A percentile compares a stretch with the other conserved stretches of the same genome.
These are phyloP conservation scores for Xylaria venustula DNA, from an alignment of 495 filamentous ascomycete species.

Conservation along the genomic window DNA sequence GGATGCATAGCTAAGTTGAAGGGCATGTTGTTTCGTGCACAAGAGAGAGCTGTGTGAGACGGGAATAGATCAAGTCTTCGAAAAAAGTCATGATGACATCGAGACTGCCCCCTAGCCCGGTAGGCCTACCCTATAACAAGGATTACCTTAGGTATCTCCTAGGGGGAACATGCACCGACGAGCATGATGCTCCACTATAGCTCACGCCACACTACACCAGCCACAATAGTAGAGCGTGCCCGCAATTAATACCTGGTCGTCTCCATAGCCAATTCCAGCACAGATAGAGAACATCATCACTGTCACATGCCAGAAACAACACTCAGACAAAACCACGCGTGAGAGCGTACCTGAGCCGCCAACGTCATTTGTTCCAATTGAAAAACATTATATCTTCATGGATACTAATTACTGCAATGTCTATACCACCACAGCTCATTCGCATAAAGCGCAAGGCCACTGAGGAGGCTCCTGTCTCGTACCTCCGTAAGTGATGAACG, in stretches of 20 bases:
- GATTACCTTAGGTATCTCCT: no score
- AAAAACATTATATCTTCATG: not conserved
- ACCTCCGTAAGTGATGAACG: conserved; percentile 43
- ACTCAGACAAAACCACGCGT: not conserved
- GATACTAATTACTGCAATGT: conserved; percentile 31
- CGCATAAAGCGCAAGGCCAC: conserved; percentile 55
- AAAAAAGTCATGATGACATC: no score
- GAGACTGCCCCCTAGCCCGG: no score
- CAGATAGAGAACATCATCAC: not conserved
- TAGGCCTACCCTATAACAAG: no score
- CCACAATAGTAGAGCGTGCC: not conserved
- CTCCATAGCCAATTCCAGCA: no score
- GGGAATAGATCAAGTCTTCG: no score
- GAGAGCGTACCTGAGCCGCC: not conserved
- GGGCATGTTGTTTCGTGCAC: not conserved
- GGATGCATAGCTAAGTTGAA: no score
- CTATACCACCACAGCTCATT: conserved; percentile 51
- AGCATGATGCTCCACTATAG: not conserved
- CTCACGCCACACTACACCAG: not conserved
- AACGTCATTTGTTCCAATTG: not conserved
- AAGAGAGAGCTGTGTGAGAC: no score
- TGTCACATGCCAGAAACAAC: conserved; percentile 2
- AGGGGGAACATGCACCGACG: no score
- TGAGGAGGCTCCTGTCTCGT: conserved; percentile 51
- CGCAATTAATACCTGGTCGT: no score